Base-by-base conservation (phyloP, 2,329 filamentous ascomycete species). In the Xylariales sp. region DNA sequence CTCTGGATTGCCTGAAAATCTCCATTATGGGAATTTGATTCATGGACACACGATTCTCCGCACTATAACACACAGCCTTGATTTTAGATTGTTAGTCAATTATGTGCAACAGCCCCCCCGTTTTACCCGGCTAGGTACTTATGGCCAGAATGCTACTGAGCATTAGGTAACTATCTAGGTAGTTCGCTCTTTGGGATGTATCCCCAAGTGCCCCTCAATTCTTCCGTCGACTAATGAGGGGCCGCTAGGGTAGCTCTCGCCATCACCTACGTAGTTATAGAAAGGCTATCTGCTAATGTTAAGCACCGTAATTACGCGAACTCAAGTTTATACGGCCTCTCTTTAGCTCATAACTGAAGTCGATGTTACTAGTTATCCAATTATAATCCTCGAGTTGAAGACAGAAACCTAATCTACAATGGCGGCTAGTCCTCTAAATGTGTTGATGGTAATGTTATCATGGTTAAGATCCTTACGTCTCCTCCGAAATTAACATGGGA, bases 391-490 rank as follows among this genome's bases (percentile, higher is more conserved):
- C 4, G 6, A 36, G 39, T 62, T 39, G 64, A 55, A 9, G 7
- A 28, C 23, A 45, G 30, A 7, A 45, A 32, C 23, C 39, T 49
- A 39, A 23, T 23, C 16, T 54, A 67, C 63, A 28, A 72, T 71
- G 67, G 62, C 63, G 32, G 28, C 64, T 52, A 14, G 54, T 69
- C 86, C 87, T 71, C 84, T 91, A 69, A 90, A 88, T 73, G 89
- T 92, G 73, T 83, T 92, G 78, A 92, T 92, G 89, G 89, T 89
- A 75, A 77, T 83, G 76, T 49, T 56, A 53, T 39, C 50, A 18
- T 48, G 6, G 32, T 18, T 5, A 18, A n/a, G 23, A 30, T 14
- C 6, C 28, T 67, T 14, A 41, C 39, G 39, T 9, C 41, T 52
- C 41, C n/a, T 54, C 46, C 61, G 71, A 60, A 58, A 61, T 54